Percentiles rank a stretch among this genome's conserved stretches.
Conservation (phyloP, 2,329 filamentous ascomycete species). For the Chrysoporthe austroafricana region DNA sequence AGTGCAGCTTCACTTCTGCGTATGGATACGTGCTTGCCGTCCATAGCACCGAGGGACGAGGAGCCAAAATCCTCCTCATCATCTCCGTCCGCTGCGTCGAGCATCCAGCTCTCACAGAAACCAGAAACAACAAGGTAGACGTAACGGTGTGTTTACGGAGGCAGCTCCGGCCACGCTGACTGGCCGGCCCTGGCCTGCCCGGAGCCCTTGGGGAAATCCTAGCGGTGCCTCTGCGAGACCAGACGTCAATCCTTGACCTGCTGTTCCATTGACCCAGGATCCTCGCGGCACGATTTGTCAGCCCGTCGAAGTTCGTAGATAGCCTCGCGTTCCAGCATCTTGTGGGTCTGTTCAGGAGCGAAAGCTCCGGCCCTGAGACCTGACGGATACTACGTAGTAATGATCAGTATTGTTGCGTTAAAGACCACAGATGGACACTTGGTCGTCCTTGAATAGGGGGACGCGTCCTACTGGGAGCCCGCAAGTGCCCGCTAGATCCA, state of each 20-base stretch:
- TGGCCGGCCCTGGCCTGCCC: background rate
- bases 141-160: background rate
- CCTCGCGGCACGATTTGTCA: background rate
- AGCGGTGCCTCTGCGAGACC: background rate
- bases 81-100: background rate
- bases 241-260: background rate
- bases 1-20: background rate
- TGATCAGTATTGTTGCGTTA: background rate
- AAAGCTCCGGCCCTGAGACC: background rate
- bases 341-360: constrained; percentile 5
- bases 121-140: background rate
- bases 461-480: background rate
- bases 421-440: background rate
- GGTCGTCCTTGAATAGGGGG: background rate
- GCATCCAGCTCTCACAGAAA: background rate
- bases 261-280: background rate
- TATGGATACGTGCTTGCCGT: background rate
- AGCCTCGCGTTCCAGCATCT: background rate
- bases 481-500: background rate
- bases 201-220: background rate
- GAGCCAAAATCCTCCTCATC: background rate
- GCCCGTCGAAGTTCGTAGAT: background rate
- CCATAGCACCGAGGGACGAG: background rate
- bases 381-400: background rate
- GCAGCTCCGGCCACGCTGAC: background rate